Evolutionary conservation across 805 yeast genomes (phyloP).

Genomic region (Zygosaccharomyces pseudorouxii): DNA sequence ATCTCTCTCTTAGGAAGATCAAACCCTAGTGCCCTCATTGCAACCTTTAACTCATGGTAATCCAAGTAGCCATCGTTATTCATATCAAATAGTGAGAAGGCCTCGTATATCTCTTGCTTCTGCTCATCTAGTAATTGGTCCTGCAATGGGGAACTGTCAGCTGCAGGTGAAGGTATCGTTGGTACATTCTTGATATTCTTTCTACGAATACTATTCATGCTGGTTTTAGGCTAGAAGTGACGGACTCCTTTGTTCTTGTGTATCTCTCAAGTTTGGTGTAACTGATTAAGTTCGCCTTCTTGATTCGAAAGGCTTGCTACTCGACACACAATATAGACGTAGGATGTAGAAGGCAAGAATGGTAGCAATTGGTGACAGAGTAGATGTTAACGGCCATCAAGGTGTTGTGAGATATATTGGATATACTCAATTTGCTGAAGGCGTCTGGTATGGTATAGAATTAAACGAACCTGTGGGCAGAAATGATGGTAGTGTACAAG

Average conservation of each 20-base stretch:
- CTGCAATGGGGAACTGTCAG: conserved; percentile 20
- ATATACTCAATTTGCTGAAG: conserved; percentile 52
- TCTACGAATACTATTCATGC: conserved; percentile 14
- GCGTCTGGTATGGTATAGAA: conserved; percentile 78
- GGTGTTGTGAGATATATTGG: conserved; percentile 54
- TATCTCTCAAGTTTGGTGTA: conserved; percentile 2
- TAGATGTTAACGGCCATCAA: conserved; percentile 36
- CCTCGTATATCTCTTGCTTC: conserved; percentile 86
- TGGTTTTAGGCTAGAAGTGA: neutral
- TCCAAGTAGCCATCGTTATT: conserved; percentile 86
- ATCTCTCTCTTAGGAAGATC: conserved; percentile 74
- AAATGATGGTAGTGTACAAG: conserved; percentile 72
- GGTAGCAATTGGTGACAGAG: conserved; percentile 31
- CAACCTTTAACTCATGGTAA: conserved; percentile 90
- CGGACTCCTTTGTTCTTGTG: neutral
- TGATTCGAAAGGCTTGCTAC: neutral
- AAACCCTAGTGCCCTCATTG: conserved; percentile 90
- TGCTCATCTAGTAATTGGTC: conserved; percentile 78
- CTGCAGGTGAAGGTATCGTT: conserved; percentile 14
- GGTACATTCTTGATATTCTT: conserved; percentile 13
- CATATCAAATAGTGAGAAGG: conserved; percentile 87
- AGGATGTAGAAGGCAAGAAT: neutral
- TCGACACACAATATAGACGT: neutral
- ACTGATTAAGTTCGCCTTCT: neutral
- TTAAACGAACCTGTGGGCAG: conserved; percentile 74